Evolutionary conservation across 805 yeast genomes (phyloP).

Genomic region (Candida namnaoensis): DNA sequence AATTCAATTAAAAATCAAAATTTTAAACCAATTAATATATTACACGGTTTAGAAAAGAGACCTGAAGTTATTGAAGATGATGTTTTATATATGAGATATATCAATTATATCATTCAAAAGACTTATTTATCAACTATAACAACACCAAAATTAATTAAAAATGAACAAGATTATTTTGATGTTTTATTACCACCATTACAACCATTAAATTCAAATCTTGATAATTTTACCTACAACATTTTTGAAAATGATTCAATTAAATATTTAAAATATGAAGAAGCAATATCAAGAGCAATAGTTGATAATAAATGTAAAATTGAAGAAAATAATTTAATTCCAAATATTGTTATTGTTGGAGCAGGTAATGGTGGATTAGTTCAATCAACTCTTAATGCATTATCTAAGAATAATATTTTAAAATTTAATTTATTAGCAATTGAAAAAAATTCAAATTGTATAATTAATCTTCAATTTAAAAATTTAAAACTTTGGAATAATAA

Average conservation of each 20-base stretch:
- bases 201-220: slow-evolving; percentile 55
- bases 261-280: slow-evolving; percentile 59
- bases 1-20: slow-evolving; percentile 22
- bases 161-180: slow-evolving; percentile 7
- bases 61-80: slow-evolving; percentile 21
- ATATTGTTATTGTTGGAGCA: slow-evolving; percentile 69
- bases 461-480: slow-evolving; percentile 41
- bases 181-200: slow-evolving; percentile 50
- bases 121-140: slow-evolving; percentile 8
- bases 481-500: slow-evolving; percentile 39
- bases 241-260: slow-evolving; percentile 69
- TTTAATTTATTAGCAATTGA: slow-evolving; percentile 55
- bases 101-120: slow-evolving; percentile 29
- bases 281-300: slow-evolving; percentile 47
- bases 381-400: slow-evolving; percentile 34
- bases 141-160: no score
- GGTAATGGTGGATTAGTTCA: slow-evolving; percentile 82
- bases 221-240: slow-evolving; percentile 49
- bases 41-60: slow-evolving; percentile 46
- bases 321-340: slow-evolving; percentile 15
- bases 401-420: slow-evolving; percentile 16
- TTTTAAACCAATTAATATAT: slow-evolving; percentile 28
- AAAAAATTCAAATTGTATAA: slow-evolving; percentile 55
- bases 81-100: slow-evolving; percentile 30
- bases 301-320: slow-evolving; percentile 8